Base-by-base conservation (phyloP, 176 grass and related monocot species). In the Bothriochloa decipiens region DNA sequence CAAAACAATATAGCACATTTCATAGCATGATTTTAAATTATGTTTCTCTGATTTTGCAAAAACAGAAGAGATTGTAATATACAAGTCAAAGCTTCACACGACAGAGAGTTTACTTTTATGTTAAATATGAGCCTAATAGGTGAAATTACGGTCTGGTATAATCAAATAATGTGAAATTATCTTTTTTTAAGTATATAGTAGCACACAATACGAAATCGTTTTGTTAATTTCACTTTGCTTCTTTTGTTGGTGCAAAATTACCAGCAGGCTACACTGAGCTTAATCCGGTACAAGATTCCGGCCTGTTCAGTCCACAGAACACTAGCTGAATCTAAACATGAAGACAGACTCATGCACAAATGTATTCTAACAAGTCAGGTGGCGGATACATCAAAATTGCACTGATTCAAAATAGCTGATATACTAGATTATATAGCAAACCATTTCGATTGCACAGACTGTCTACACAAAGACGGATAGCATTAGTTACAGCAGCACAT, bases 311-410 rank as follows among this genome's bases (percentile, higher is more conserved):
- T 49, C 42, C 71, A 27, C 45, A 28, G 15, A 33, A 49, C 42
- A 10, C 39, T 25, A 10, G 6, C 41, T 22, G 46, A 55, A 55
- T 22, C 72, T 55, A 27, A 73, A 73, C 70, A 20, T 52, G 6
- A 76, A 33, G 72, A 52, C 23, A 41, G 37, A 47, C 64, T 22
- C 81, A 64, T 10, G 39, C 4, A 4, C 75, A 39, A 53, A n/a
- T 71, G 11, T 23, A n/a, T n/a, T n/a, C 36, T 72, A 29, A 58
- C 66, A 53, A 58, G 17, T 49, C 39, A 52, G 50, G 52, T 40
- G 33, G 60, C 37, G 49, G 49, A 74, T 76, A 29, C 62, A 89
- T 86, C 83, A 86, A 90, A 86, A 75, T 33, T 68, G 68, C 47
- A 83, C 29, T 6, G 22, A 32, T 63, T 23, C 5, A 22, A 70